Conservation (phyloP, 805 yeast species). For the Ogataea nonfermentans region DNA sequence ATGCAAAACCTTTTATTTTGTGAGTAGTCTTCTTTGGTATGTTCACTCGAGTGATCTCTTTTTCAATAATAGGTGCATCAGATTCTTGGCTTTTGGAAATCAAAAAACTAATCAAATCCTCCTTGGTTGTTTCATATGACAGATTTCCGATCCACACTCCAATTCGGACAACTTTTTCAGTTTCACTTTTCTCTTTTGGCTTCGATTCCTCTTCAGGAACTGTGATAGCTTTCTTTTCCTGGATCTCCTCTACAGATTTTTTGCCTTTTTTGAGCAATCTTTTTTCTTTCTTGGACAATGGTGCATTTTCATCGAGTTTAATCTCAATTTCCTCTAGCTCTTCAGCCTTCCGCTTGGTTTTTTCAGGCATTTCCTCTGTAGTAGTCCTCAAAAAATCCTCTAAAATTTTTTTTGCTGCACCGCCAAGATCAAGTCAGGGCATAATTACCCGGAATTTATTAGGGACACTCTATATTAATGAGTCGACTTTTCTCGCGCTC, state of each 20-base stretch:
- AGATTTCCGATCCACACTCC: conserved; percentile 97
- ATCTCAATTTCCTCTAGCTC: conserved; percentile 60
- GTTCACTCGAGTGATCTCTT: conserved; percentile 71
- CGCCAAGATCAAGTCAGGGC: conserved; percentile 3
- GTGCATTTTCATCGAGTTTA: conserved; percentile 67
- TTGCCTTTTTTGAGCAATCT: conserved; percentile 81
- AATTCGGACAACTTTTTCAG: conserved; percentile 17
- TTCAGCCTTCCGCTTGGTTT: conserved; percentile 35
- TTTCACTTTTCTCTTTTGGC: neutral
- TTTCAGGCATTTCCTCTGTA: conserved; percentile 7
- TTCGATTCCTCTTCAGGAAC: conserved; percentile 9
- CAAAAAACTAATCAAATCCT: conserved; percentile 66
- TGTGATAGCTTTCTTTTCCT: conserved; percentile 37
- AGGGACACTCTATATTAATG: no score
- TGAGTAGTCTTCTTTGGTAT: conserved; percentile 69
- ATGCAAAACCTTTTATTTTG: conserved; percentile 84
- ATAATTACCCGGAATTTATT: conserved; percentile 5
- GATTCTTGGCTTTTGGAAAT: conserved; percentile 40
- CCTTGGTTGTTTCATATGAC: conserved; percentile 77
- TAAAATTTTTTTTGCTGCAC: conserved; percentile 11
- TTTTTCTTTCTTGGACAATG: conserved; percentile 88
- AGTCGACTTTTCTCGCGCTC: no score
- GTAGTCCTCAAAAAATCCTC: neutral
- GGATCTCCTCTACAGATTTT: conserved; percentile 54
- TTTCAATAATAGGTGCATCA: conserved; percentile 40